phyloP scores from a whole-genome alignment of 1,139 yeast genomes.

The Magnusiomyces sp. region DNA sequence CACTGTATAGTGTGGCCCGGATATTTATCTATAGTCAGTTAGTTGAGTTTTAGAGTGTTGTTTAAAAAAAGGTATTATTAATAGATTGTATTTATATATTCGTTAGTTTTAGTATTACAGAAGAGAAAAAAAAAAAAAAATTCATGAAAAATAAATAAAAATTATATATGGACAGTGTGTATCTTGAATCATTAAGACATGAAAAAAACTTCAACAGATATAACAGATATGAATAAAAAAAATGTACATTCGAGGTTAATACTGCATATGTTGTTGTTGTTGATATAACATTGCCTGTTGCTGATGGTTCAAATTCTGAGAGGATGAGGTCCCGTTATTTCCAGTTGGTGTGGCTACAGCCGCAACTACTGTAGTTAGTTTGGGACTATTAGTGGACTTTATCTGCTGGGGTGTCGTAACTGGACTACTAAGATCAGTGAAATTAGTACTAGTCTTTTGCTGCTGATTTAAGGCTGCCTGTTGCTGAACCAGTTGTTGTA shows the following conservation, averaged over 20 bases:
- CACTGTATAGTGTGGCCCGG: no score
- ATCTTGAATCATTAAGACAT: no score
- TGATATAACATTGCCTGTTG: conserved; percentile 1
- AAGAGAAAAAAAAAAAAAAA: no score
- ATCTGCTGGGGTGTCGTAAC: conserved; percentile 1
- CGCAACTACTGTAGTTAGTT: neutral
- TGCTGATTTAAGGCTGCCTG: neutral
- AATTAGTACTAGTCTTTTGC: neutral
- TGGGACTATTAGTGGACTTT: conserved; percentile 1
- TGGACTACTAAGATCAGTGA: neutral
- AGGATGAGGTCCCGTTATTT: neutral
- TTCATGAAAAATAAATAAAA: no score
- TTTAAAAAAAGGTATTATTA: no score
- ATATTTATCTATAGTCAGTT: no score
- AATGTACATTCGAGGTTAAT: neutral
- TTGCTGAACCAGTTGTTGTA: conserved; percentile 3
- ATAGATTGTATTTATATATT: no score
- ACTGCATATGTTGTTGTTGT: conserved; percentile 3
- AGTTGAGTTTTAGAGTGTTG: no score
- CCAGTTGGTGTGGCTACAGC: conserved; percentile 1
- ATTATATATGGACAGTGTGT: no score
- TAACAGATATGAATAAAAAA: no score
- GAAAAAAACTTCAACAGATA: no score
- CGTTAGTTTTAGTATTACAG: no score
- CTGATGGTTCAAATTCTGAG: neutral